Base-by-base conservation (phyloP, 768 basidiomycete species). In the Lentinula aciculospora region DNA sequence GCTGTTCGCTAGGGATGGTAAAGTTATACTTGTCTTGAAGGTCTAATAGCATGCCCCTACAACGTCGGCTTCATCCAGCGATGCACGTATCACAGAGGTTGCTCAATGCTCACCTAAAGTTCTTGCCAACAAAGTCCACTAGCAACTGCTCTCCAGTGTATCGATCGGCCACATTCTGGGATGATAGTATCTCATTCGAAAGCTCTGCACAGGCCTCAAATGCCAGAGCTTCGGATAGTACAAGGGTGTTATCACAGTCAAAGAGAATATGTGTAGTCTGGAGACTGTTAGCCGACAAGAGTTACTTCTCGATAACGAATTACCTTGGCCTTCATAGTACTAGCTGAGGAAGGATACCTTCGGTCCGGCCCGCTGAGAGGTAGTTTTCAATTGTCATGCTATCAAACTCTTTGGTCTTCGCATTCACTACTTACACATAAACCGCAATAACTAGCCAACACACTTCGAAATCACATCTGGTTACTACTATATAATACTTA, bases 201-300 rank as follows among this genome's bases (percentile, higher is more conserved):
- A 67, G 63, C 40, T 67, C 63, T 2, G 64, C 64, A 46, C 66
- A 67, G 4, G 66, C 66, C 29, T 67, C 64, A 44, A 67, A 67
- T 8, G 66, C 66, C 23, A 67, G 59, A 13, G 48, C 44, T 57
- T 67, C 66, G 7, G 64, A 65, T 25, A 67, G 60, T 7, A 65
- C 64, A 17, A 67, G 62, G 7, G 66, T 67, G 40, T 67, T 67
- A 53, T 67, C 66, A 58, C 66, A 67, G 55, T 66, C 63, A 25
- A 67, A 67, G 13, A 67, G 61, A 28, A 67, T 62, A 29, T 61
- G 58, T n/a, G 62, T 63, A n/a, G 60, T 64, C 64, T 65, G 25
- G 32, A 8, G 10, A 36, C 36, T 25, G 5, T 23, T 1, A 25
- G 9, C 12, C 9, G 19, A 36, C 9, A 9, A 42, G 12, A 10